Evolutionary conservation across 129 eudicot genomes (phyloP).

Genomic region (Ambrosia artemisiifolia): DNA sequence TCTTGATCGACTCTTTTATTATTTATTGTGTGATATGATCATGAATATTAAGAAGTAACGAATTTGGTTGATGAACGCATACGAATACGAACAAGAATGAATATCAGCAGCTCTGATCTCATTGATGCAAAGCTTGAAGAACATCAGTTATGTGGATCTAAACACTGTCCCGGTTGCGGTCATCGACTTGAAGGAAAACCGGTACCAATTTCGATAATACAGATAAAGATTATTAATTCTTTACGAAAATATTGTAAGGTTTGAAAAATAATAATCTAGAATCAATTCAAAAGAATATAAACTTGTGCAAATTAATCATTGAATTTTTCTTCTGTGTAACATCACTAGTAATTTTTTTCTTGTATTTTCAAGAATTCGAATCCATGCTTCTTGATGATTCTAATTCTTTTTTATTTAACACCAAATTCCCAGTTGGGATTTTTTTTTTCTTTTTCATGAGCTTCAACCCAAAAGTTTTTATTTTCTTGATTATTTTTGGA

Average conservation of each 20-base stretch:
- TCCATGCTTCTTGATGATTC: not conserved
- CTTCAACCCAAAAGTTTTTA: not conserved
- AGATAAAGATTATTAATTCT: not conserved
- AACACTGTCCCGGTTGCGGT: slow-evolving; percentile 98
- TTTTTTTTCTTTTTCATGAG: not conserved
- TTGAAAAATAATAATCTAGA: slow-evolving; percentile 34
- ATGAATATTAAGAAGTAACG: slow-evolving; percentile 14
- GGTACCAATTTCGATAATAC: slow-evolving; percentile 36
- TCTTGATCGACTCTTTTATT: not conserved
- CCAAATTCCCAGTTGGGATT: slow-evolving; percentile 8
- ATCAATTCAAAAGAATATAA: slow-evolving; percentile 38
- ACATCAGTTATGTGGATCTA: slow-evolving; percentile 93
- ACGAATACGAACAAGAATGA: slow-evolving; percentile 48
- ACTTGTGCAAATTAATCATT: slow-evolving; percentile 27
- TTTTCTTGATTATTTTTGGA: not conserved
- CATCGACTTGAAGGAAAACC: slow-evolving; percentile 95
- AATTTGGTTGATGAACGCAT: slow-evolving; percentile 16
- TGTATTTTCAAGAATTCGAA: not conserved
- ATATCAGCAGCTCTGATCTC: slow-evolving; percentile 80
- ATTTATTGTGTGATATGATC: not conserved
- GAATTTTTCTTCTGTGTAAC: not conserved
- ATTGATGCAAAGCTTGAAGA: slow-evolving; percentile 98
- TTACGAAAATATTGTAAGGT: slow-evolving; percentile 37
- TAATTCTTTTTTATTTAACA: not conserved
- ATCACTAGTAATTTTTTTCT: not conserved